Base-by-base conservation (phyloP, 495 filamentous ascomycete species). In the Corynascus novoguineensis region DNA sequence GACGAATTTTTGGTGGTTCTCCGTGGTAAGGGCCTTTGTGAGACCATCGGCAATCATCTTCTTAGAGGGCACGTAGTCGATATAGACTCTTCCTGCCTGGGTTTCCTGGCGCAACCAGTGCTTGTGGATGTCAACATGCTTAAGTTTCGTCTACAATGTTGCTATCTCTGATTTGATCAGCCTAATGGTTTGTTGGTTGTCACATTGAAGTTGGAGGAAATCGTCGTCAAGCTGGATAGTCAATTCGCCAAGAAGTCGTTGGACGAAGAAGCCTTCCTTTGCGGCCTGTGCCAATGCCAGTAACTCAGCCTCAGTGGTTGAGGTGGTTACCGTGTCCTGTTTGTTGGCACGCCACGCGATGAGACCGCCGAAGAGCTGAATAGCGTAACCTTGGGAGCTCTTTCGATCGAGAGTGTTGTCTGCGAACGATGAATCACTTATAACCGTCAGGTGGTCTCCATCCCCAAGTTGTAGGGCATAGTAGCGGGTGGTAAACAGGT, bases 261-360 rank as follows among this genome's bases (percentile, higher is more conserved):
- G n/a, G 10, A 60, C 12, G 38, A 60, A 64, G 3, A 64, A 17
- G 1, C 25, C 57, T 51, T 70, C 60, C 49, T 60, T 66, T n/a
- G 55, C 52, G 4, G 55, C 50, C 41, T 57, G 50, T 0, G 63
- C 54, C 5, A 63, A 32, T 10, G 65, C 55, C 0, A 68, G 29
- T 1, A 68, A 46, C 32, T 68, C 63, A 1, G 37, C 37, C 15
- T 40, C 37, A 6, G 37, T 40, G n/a, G 65, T 70, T 14, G 64
- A 68, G n/a, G 60, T 68, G 9, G 63, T 66, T 17, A 66, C 63
- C 5, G 48, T 62, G 27, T 61, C 50, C 51, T 68, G 62, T 34
- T 65, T 58, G 15, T 57, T 61, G 2, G 64, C 60, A 42, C 64
- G 56, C 60, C 54, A 68, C 22, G 53, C 59, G 31, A 68, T 62